Conservation (phyloP, 1,284 basidiomycete species). For the Puccinia horiana region DNA sequence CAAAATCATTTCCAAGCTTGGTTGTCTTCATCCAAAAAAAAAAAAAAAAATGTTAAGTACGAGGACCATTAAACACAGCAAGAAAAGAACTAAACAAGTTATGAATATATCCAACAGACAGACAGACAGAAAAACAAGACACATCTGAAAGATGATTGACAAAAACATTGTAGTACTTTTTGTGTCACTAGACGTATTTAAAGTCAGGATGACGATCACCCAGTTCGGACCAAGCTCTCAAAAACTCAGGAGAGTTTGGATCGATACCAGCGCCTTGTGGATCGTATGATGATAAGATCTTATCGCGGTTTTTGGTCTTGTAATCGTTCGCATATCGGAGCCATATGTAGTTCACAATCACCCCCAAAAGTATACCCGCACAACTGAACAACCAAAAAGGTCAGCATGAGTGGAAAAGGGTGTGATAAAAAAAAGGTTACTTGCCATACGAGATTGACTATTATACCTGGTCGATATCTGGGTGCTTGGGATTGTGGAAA, state of each 20-base stretch:
- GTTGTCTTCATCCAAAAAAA: too few relatives aligned
- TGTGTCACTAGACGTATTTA: constrained; percentile 27
- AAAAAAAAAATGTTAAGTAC: too few relatives aligned
- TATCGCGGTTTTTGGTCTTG: background rate
- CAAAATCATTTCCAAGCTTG: too few relatives aligned
- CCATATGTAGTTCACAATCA: background rate
- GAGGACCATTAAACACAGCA: too few relatives aligned
- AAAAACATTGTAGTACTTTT: too few relatives aligned
- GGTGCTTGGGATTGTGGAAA: constrained; percentile 25
- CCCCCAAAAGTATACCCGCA: background rate
- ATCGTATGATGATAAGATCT: background rate
- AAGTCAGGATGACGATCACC: constrained; percentile 34
- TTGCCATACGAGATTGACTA: constrained; percentile 25
- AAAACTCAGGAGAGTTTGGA: background rate
- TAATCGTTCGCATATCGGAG: background rate
- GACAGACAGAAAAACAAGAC: too few relatives aligned
- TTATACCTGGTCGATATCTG: constrained; percentile 14
- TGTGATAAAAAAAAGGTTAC: background rate
- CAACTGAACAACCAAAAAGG: constrained; percentile 1
- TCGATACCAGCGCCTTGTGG: background rate
- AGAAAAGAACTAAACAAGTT: too few relatives aligned
- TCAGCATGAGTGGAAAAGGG: background rate
- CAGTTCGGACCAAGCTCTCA: background rate
- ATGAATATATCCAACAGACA: too few relatives aligned
- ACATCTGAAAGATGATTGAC: too few relatives aligned